These are phyloP conservation scores for Vitis labrusca DNA, from an alignment of 164 flowering plant species.

Conservation along the genomic window DNA sequence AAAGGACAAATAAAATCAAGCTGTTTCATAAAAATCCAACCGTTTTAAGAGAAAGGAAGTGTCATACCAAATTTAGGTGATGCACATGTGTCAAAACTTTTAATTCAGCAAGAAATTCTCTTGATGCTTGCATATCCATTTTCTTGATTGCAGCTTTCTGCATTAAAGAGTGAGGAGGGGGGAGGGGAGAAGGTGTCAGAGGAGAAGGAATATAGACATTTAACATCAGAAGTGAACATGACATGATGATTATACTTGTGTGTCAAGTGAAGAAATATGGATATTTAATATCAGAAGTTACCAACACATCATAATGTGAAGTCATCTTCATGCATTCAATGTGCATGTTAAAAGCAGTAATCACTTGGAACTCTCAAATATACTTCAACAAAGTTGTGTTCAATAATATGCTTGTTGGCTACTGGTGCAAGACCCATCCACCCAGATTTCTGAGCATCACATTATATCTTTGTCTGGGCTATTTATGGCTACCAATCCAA, in stretches of 20 bases:
- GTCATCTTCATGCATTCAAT: neutral
- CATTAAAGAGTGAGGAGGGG: slow-evolving; percentile 6
- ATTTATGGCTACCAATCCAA: slow-evolving; percentile 21
- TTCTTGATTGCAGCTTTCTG: slow-evolving; percentile 96
- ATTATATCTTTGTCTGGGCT: no score
- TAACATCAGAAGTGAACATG: neutral
- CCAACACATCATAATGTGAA: neutral
- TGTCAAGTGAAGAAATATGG: no score
- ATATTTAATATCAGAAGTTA: neutral
- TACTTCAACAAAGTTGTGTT: neutral
- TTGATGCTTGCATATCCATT: slow-evolving; percentile 93
- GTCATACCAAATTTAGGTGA: slow-evolving; percentile 83
- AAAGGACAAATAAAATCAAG: no score
- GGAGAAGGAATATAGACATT: neutral
- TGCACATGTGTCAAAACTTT: slow-evolving; percentile 86
- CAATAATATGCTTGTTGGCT: neutral
- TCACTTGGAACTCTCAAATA: neutral
- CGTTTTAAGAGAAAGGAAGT: no score
- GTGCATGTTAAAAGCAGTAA: neutral
- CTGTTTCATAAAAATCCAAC: no score
- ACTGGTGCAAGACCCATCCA: neutral
- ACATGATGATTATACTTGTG: neutral
- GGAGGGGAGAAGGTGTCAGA: no score
- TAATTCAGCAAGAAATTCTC: slow-evolving; percentile 82
- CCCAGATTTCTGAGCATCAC: no score